Conservation (phyloP, 2,329 filamentous ascomycete species). For the Aspergillus sergii region DNA sequence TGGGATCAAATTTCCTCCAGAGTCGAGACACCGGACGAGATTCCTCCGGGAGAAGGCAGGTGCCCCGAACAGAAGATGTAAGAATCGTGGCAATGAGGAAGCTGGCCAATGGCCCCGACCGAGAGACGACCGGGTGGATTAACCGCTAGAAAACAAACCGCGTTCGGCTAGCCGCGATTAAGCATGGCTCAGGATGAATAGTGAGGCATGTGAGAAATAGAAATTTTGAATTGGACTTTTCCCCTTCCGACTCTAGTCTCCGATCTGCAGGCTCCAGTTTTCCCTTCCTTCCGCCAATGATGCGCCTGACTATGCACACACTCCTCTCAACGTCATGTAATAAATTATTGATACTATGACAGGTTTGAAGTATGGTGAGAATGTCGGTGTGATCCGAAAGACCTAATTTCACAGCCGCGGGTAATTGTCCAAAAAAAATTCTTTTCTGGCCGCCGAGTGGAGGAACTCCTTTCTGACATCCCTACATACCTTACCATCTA, state of each 20-base stretch:
- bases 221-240: neutral
- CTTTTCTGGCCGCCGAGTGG: neutral
- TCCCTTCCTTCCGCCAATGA: neutral
- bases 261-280: neutral
- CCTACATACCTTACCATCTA: neutral
- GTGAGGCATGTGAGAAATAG: neutral
- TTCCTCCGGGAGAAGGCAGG: slow-evolving; percentile 1
- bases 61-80: neutral
- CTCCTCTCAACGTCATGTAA: neutral
- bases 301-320: neutral
- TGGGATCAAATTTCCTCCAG: neutral
- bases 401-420: neutral
- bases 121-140: neutral
- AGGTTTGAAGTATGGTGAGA: neutral
- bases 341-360: neutral
- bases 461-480: neutral
- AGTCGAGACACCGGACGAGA: neutral
- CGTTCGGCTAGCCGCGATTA: slow-evolving; percentile 4
- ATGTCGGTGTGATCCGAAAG: neutral
- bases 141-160: slow-evolving; percentile 4
- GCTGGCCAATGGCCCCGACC: neutral
- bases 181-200: neutral
- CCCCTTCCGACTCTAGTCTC: neutral
- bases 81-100: neutral
- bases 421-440: neutral